A percentile compares a stretch with the other conserved stretches of the same genome.
Conservation (phyloP, 257 asterid genomes). For the Solanum gracilifrons region DNA sequence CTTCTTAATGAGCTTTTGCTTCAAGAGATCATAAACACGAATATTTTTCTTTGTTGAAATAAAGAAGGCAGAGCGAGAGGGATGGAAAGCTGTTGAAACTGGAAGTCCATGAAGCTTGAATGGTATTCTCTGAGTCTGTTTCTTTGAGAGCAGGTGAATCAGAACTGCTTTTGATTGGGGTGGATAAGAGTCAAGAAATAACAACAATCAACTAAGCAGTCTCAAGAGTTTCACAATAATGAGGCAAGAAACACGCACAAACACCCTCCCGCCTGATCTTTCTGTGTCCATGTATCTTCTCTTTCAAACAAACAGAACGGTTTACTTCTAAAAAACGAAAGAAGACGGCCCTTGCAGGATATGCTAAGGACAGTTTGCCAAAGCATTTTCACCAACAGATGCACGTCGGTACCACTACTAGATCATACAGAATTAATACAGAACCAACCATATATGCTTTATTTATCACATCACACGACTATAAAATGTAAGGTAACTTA, state of each 20-base stretch:
- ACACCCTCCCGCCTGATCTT: not conserved
- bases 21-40: slow-evolving; percentile 72
- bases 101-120: slow-evolving; percentile 88
- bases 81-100: slow-evolving; percentile 84
- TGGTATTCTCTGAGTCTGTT: slow-evolving; percentile 59
- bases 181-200: slow-evolving; percentile 53
- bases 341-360: not conserved
- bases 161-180: slow-evolving; percentile 76
- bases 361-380: not conserved
- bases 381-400: not conserved
- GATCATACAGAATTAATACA: not conserved
- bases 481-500: not conserved
- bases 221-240: not conserved
- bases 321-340: not conserved
- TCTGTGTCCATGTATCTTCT: not conserved
- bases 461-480: not conserved
- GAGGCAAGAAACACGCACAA: not conserved
- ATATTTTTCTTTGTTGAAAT: slow-evolving; percentile 73
- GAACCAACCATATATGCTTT: not conserved
- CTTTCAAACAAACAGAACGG: not conserved
- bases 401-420: not conserved
- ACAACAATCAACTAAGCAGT: slow-evolving; percentile 6
- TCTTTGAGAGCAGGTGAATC: slow-evolving; percentile 76
- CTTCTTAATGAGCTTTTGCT: slow-evolving; percentile 71
- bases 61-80: slow-evolving; percentile 73